Percentiles rank a stretch among this genome's conserved stretches.
Evolutionary conservation across 2,329 filamentous ascomycete species (phyloP).

Genomic region (Pseudogymnoascus sp.): DNA sequence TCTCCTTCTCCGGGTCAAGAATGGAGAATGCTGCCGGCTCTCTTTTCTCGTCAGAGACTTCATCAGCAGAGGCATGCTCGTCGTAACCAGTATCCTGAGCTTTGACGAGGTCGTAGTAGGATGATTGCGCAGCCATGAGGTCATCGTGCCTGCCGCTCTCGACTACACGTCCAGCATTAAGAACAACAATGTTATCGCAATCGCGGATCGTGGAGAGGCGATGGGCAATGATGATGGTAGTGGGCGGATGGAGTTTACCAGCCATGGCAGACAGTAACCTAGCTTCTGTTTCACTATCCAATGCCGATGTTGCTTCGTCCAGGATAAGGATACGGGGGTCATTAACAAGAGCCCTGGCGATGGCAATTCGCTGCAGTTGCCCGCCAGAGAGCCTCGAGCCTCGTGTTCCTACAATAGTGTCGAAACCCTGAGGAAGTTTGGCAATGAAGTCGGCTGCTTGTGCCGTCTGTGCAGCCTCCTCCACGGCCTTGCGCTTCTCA

Average conservation of each 20-base stretch:
- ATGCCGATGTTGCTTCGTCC: conserved; percentile 57
- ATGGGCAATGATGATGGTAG: conserved; percentile 56
- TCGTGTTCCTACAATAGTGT: conserved; percentile 52
- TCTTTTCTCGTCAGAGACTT: too few species aligned
- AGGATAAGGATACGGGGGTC: conserved; percentile 54
- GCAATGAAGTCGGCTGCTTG: conserved; percentile 47
- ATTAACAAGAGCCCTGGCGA: conserved; percentile 54
- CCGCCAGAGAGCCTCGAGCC: conserved; percentile 63
- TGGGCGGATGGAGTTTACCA: conserved; percentile 33
- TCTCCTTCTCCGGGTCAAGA: conserved; percentile 22
- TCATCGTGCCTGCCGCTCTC: conserved; percentile 13
- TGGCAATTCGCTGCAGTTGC: conserved; percentile 56
- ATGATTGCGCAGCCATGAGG: conserved; percentile 30
- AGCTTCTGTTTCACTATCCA: conserved; percentile 34
- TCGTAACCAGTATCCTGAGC: conserved; percentile 33
- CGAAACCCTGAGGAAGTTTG: conserved; percentile 44
- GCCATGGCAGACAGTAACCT: conserved; percentile 45
- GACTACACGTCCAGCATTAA: neutral
- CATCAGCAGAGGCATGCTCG: conserved; percentile 1
- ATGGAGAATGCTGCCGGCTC: too few species aligned
- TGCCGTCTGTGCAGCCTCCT: conserved; percentile 38
- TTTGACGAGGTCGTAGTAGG: conserved; percentile 35
- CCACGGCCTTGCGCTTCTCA: conserved; percentile 29
- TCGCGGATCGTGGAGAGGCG: neutral
- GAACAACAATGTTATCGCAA: neutral